Conservation (phyloP, 2,329 filamentous ascomycete genomes). For the Aspergillus persii region DNA sequence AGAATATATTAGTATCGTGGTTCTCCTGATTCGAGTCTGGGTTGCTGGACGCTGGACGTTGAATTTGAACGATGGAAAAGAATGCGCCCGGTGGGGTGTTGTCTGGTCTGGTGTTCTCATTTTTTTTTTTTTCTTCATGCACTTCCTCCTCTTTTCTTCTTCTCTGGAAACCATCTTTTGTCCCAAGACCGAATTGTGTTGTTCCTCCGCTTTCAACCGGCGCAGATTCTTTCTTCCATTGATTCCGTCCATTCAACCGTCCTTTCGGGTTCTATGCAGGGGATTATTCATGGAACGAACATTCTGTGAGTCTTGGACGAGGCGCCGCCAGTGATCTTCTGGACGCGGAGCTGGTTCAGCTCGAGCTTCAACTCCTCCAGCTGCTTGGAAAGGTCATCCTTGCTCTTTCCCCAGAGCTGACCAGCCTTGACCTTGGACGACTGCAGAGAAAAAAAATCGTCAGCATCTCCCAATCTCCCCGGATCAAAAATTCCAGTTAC, state of each 20-base stretch:
- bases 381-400: slow-evolving; percentile 96
- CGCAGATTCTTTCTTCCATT: background rate
- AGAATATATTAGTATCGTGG: slow-evolving; percentile 26
- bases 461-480: slow-evolving; percentile 13
- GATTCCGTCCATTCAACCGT: background rate
- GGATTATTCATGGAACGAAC: slow-evolving; percentile 59
- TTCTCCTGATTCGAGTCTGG: slow-evolving; percentile 1
- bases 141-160: background rate
- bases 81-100: background rate
- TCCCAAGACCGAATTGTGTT: background rate
- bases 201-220: background rate
- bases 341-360: slow-evolving; percentile 92
- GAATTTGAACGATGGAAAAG: background rate
- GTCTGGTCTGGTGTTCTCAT: background rate
- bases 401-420: slow-evolving; percentile 98
- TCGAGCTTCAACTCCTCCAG: slow-evolving; percentile 94
- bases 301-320: slow-evolving; percentile 97
- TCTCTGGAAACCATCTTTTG: too few species aligned
- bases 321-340: slow-evolving; percentile 93
- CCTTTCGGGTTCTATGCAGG: slow-evolving; percentile 13
- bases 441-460: slow-evolving; percentile 38
- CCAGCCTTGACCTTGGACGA: slow-evolving; percentile 85
- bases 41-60: background rate
- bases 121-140: background rate
- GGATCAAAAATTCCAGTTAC: background rate